Evolutionary conservation across 345 rosid species (phyloP).

Genomic region (Cardamine occulta): DNA sequence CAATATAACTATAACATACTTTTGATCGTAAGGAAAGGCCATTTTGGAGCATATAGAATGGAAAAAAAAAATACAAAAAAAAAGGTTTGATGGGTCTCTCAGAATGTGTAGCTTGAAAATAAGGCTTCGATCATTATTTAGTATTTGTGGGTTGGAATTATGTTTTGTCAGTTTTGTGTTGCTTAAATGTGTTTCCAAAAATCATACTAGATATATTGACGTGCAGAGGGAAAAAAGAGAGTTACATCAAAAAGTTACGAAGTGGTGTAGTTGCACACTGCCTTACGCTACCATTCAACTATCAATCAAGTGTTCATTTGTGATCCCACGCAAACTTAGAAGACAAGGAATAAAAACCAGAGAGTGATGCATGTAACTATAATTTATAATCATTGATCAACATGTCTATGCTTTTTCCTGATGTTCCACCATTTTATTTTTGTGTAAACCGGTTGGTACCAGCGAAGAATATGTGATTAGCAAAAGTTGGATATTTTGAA

Average conservation of each 20-base stretch:
- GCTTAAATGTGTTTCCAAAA: constrained; percentile 23
- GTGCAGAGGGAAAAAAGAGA: background rate
- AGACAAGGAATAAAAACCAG: constrained; percentile 8
- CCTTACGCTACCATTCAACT: constrained; percentile 33
- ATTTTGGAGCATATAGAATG: background rate
- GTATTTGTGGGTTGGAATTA: background rate
- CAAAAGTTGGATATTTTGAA: constrained; percentile 16
- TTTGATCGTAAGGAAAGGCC: background rate
- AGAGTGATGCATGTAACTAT: constrained; percentile 9
- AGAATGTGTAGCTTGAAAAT: background rate
- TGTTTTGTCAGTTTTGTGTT: constrained; percentile 1
- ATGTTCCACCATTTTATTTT: background rate
- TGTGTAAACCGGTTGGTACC: background rate
- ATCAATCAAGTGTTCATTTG: constrained; percentile 36
- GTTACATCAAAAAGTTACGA: constrained; percentile 1
- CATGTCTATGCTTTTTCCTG: background rate
- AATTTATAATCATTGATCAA: constrained; percentile 30
- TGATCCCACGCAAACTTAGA: constrained; percentile 35
- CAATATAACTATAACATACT: too few species aligned
- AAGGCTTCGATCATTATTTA: background rate
- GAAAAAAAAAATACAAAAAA: background rate
- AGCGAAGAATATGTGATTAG: constrained; percentile 9
- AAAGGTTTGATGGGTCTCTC: background rate
- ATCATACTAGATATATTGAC: constrained; percentile 20
- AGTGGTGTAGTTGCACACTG: constrained; percentile 22